phyloP scores from a whole-genome alignment of 2,329 filamentous ascomycete species.

The Thyridium curvatum region DNA sequence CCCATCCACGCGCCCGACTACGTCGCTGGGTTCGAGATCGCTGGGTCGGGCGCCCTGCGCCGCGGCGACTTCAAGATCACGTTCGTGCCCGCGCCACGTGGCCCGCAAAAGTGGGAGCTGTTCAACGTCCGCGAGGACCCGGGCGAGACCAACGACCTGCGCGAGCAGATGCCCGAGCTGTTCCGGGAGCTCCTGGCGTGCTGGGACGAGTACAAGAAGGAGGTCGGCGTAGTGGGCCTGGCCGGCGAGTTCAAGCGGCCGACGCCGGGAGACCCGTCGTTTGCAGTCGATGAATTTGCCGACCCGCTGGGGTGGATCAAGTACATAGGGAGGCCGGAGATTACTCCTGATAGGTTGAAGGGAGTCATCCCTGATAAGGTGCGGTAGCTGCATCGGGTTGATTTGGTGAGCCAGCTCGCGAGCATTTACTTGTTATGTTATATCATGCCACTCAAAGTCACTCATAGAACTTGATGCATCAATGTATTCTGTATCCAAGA shows the following conservation, averaged over 20 bases:
- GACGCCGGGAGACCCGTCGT: conserved; percentile 7
- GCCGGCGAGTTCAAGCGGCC: conserved; percentile 11
- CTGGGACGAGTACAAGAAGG: conserved; percentile 34
- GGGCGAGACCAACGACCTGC: conserved; percentile 23
- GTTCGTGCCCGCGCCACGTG: conserved; percentile 19
- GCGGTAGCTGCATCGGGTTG: conserved; percentile 37
- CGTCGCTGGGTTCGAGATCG: conserved; percentile 24
- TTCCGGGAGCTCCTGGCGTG: conserved; percentile 18
- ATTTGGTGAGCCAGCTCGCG: too few species aligned
- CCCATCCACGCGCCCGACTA: conserved; percentile 3
- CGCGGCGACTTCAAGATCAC: conserved; percentile 25
- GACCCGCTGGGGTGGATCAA: conserved; percentile 22
- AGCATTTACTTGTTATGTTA: too few species aligned
- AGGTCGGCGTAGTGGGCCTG: conserved; percentile 35
- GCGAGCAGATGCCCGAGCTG: conserved; percentile 14
- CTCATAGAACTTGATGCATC: too few species aligned
- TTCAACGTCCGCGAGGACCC: conserved; percentile 22
- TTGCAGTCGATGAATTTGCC: not conserved
- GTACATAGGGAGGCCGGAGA: conserved; percentile 21
- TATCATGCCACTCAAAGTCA: too few species aligned
- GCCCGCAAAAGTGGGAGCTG: conserved; percentile 23
- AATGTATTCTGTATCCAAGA: too few species aligned
- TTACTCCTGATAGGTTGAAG: conserved; percentile 18
- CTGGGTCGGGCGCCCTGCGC: conserved; percentile 22
- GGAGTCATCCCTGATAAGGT: not conserved